Evolutionary conservation across 2,329 filamentous ascomycete species (phyloP).

Genomic region (Fusarium domesticum): DNA sequence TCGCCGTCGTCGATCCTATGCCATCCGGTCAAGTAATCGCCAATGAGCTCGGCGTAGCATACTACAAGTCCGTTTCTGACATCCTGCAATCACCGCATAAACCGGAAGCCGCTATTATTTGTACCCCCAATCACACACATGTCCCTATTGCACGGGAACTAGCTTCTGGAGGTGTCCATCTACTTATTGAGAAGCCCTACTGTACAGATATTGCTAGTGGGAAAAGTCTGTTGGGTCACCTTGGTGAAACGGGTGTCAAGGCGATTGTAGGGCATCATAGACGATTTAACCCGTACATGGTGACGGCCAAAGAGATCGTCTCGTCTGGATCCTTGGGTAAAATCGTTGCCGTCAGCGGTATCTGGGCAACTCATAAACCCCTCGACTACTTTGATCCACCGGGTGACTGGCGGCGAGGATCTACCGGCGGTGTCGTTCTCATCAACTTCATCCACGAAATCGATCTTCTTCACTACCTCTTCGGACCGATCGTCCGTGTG

Average conservation of each 20-base stretch:
- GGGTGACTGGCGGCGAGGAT: slow-evolving; percentile 45
- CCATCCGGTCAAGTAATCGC: slow-evolving; percentile 21
- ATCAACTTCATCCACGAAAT: slow-evolving; percentile 63
- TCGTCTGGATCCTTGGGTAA: slow-evolving; percentile 40
- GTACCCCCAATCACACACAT: slow-evolving; percentile 59
- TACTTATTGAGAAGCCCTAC: slow-evolving; percentile 58
- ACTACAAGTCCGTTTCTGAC: slow-evolving; percentile 35
- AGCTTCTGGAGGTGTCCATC: slow-evolving; percentile 46
- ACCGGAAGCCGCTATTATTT: slow-evolving; percentile 56
- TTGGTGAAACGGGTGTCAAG: slow-evolving; percentile 34
- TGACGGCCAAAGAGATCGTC: slow-evolving; percentile 46
- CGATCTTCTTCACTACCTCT: slow-evolving; percentile 54
- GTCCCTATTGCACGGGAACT: slow-evolving; percentile 49
- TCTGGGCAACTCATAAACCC: slow-evolving; percentile 55
- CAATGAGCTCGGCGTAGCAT: slow-evolving; percentile 18
- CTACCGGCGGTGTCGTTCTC: slow-evolving; percentile 46
- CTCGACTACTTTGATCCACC: slow-evolving; percentile 47
- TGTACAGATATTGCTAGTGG: slow-evolving; percentile 41
- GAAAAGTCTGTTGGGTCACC: slow-evolving; percentile 28
- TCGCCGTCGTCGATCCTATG: slow-evolving; percentile 32
- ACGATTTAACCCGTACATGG: slow-evolving; percentile 56
- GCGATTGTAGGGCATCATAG: slow-evolving; percentile 57
- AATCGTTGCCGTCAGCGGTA: slow-evolving; percentile 51
- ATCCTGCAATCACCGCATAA: slow-evolving; percentile 40
- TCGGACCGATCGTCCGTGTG: slow-evolving; percentile 51